Base-by-base conservation (phyloP, 495 filamentous ascomycete species). In the Daldinia bambusicola region DNA sequence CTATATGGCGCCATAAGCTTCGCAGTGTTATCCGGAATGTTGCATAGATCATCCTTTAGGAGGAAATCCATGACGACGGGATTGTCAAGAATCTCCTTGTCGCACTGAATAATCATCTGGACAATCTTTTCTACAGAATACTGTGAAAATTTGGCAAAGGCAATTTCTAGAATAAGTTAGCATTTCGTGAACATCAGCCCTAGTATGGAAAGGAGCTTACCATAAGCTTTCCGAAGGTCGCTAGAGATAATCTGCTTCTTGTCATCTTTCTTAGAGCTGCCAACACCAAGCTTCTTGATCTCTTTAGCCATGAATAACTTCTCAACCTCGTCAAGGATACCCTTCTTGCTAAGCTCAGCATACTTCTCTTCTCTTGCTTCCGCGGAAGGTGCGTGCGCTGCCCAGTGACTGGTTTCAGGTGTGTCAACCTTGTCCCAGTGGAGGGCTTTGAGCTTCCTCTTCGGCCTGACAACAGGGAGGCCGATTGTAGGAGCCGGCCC, bases 371-470 rank as follows among this genome's bases (percentile, higher is more conserved):
- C 96, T 76, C 93, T 93, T 67, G 89, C 91, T 76, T 95, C 88
- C 13, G 86, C 83, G 7, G 92, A 95, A 10, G 91, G 90, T 30
- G 92, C 88, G 78, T 97, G 93, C 14, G 88, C 82, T 41, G 95
- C 95, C 96, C 96, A 99, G 67, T 98, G 93, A 37, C 95, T 98
- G 40, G 95, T 93, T 76, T 97, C 90, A 14, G 93, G 92, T 57
- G 93, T 86, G 79, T 99, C 95, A 40, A 99, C 92, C 81, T 99
- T 99, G 77, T 99, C 95, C 95, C 95, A 99, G 83, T 99, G 95
- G 67, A 99, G 87, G 38, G 95, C 94, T 87, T 99, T 99, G 75
- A 99, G 92, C 81, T 98, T 99, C 89, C 96, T 98, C 86, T 97
- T 98, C 36, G 96, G 94, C 71, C 95, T 85, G 30, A 92, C 92